Evolutionary conservation across 257 asterid genomes (phyloP).

Genomic region (Cynanchum wilfordii): DNA sequence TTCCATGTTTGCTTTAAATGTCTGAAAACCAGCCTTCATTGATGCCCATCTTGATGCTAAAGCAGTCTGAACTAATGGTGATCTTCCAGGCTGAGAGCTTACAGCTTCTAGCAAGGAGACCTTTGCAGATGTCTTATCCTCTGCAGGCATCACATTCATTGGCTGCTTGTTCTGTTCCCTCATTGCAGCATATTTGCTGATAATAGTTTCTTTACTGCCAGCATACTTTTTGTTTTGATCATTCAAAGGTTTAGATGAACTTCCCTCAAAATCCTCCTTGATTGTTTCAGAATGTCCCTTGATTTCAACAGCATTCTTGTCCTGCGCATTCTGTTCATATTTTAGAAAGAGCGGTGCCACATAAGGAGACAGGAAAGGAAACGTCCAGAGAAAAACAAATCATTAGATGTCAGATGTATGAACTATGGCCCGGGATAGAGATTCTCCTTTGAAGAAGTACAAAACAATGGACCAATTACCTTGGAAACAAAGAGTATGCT

Average conservation of each 20-base stretch:
- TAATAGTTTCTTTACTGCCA: slow-evolving; percentile 77
- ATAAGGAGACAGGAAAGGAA: not conserved
- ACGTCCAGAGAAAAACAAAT: not conserved
- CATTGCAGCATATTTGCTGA: slow-evolving; percentile 74
- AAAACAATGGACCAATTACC: not conserved
- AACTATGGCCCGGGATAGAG: not conserved
- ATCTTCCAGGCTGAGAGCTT: slow-evolving; percentile 28
- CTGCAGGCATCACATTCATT: slow-evolving; percentile 38
- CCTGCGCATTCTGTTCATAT: slow-evolving; percentile 22
- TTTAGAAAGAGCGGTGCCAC: not conserved
- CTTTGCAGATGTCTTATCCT: slow-evolving; percentile 58
- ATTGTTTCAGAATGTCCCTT: slow-evolving; percentile 33
- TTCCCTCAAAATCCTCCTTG: slow-evolving; percentile 53
- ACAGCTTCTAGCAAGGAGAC: slow-evolving; percentile 63
- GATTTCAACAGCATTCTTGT: slow-evolving; percentile 40
- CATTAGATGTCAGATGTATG: not conserved
- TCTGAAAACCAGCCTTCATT: slow-evolving; percentile 87
- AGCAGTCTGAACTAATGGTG: slow-evolving; percentile 49
- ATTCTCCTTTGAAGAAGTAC: not conserved
- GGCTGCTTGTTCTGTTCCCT: slow-evolving; percentile 63
- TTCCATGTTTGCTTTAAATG: slow-evolving; percentile 60
- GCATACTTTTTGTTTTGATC: slow-evolving; percentile 50
- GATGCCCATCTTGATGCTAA: slow-evolving; percentile 91
- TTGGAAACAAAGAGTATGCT: not conserved
- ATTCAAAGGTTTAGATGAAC: slow-evolving; percentile 62